Percentiles rank a stretch among this genome's conserved stretches.
phyloP scores from a whole-genome alignment of 805 yeast species.

The Metschnikowia colocasiae region DNA sequence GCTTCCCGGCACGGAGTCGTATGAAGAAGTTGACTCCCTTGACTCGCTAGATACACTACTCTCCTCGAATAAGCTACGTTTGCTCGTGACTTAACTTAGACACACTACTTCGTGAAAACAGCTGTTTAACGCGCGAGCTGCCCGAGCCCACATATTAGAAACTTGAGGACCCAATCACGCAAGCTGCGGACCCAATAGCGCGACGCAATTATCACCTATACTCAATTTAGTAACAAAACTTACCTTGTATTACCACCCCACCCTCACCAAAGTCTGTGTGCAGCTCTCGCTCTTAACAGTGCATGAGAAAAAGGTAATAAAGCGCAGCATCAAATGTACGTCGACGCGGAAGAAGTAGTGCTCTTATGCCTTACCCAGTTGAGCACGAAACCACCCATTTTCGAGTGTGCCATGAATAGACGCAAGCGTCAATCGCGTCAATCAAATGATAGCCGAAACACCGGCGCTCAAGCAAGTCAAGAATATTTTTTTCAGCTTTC shows the following conservation, averaged over 20 bases:
- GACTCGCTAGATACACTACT: conserved; percentile 18
- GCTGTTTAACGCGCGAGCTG: background rate
- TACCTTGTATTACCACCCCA: too few relatives aligned
- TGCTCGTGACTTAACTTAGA: conserved; percentile 18
- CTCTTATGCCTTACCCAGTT: background rate
- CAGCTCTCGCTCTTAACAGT: background rate
- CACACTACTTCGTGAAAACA: background rate
- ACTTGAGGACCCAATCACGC: background rate
- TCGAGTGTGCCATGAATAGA: background rate
- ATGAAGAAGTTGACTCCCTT: conserved; percentile 26
- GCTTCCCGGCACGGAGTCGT: conserved; percentile 21
- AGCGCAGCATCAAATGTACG: background rate
- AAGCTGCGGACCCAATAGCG: background rate
- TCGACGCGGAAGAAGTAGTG: background rate
- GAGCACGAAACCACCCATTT: background rate
- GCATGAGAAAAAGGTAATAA: background rate
- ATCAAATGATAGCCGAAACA: background rate
- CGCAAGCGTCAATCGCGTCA: background rate
- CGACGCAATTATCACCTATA: background rate
- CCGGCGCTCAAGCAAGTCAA: background rate
- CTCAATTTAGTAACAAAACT: background rate
- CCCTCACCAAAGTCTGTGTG: background rate
- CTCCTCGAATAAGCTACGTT: conserved; percentile 20
- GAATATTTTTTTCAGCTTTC: too few relatives aligned
- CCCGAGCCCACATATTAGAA: background rate